Evolutionary conservation across 345 rosid species (phyloP), one percentile per base, ranked within the genome.

Genomic region (Psidium friedrichsthalianum): DNA sequence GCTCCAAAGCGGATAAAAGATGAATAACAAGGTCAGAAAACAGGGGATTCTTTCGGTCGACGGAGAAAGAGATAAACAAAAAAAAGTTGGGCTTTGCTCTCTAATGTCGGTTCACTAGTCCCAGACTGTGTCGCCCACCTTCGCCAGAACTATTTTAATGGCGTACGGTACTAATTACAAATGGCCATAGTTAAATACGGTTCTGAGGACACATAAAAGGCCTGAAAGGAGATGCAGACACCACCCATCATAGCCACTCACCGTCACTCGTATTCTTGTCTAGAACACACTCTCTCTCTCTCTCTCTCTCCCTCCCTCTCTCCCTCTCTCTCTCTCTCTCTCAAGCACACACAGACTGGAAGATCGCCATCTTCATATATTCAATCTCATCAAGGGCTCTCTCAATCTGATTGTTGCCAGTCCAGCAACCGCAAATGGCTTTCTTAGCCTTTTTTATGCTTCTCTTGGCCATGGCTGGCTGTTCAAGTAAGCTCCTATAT

Each of bases 401-500:
- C 59, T 32, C 53, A 16, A 85, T 85, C 89, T 18, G 78, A 32
- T 8, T 32, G 78, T 69, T 32, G 78, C 78, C 78, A 36, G 78
- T 69, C 78, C 78, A 69, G 47, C 78, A 69, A 69, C 47, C 12
- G 5, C 12, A 32, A 32, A 96, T 96, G 99, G 92, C 94, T 84
- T 69, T 86, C 87, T 85, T 93, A 76, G 84, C 92, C 83, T 88
- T 83, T 83, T 83, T 93, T 54, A 83, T 92, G 89, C 90, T 95
- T 78, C 82, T 95, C 86, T 84, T 90, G 85, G 90, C 95, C 89
- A 86, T 91, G 82, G 36, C 89, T 51, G 95, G 92, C 84, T 89
- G 87, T 89, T 93, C 98, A 91, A 91, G 99, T 95, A 90, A 94
- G 95, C 84, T 82, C 15, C 83, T 85, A 8, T 32, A 40, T 40